Conservation (phyloP, 2,329 filamentous ascomycete species). For the Penicillium rolfsii region DNA sequence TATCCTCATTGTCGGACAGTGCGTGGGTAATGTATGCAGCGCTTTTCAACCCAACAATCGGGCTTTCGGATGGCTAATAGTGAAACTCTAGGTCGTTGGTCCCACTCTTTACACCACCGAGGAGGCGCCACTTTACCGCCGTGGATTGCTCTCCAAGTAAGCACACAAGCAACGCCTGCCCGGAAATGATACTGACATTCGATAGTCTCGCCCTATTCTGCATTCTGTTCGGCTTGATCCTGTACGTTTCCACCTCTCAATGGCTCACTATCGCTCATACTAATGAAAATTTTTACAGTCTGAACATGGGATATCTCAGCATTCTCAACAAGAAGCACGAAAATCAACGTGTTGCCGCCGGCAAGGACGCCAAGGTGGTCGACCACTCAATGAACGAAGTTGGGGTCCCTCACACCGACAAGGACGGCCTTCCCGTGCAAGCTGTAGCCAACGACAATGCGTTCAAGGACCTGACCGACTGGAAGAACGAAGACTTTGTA, state of each 20-base stretch:
- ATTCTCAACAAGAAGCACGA: conserved; percentile 61
- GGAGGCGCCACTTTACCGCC: conserved; percentile 61
- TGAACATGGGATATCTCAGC: conserved; percentile 53
- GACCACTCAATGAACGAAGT: conserved; percentile 62
- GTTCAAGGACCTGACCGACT: conserved; percentile 63
- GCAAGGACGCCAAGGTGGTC: conserved; percentile 61
- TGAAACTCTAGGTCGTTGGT: conserved; percentile 55
- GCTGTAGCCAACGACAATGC: conserved; percentile 51
- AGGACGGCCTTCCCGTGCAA: conserved; percentile 35
- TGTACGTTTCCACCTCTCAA: conserved; percentile 31
- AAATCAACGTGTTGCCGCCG: conserved; percentile 57
- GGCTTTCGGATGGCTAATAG: background rate
- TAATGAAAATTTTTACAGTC: conserved; percentile 15
- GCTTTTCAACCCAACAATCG: background rate
- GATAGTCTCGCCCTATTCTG: conserved; percentile 61
- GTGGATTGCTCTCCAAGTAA: conserved; percentile 62
- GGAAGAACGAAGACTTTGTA: conserved; percentile 66
- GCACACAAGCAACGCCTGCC: background rate
- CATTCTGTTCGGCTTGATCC: conserved; percentile 58
- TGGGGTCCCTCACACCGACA: conserved; percentile 28
- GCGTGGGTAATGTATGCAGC: conserved; percentile 59
- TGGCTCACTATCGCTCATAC: background rate
- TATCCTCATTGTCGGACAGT: conserved; percentile 67
- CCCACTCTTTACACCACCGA: conserved; percentile 66
- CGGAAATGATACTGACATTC: conserved; percentile 9